These are phyloP conservation scores for Candida boleticola DNA, from an alignment of 805 yeast genomes.

Conservation along the genomic window DNA sequence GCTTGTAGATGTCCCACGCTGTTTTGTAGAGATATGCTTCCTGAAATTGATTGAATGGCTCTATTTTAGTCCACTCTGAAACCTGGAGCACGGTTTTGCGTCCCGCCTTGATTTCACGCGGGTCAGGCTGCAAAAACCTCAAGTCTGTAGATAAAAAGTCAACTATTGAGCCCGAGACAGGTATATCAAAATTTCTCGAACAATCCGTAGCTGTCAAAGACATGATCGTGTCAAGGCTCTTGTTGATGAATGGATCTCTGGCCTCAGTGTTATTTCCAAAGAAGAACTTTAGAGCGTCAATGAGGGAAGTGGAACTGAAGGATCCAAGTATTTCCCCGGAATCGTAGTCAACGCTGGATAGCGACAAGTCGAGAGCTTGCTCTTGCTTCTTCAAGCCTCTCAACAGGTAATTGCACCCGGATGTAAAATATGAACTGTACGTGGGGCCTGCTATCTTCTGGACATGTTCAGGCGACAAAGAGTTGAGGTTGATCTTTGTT, in stretches of 20 bases:
- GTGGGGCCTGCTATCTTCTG: not conserved
- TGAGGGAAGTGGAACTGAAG: not conserved
- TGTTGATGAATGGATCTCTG: not conserved
- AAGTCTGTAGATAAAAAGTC: constrained; percentile 38
- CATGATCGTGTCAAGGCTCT: not conserved
- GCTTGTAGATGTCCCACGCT: constrained; percentile 14
- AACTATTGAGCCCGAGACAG: constrained; percentile 26
- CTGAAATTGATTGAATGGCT: constrained; percentile 32
- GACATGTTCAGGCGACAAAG: not conserved
- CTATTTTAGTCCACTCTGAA: constrained; percentile 35
- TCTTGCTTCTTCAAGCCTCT: not conserved
- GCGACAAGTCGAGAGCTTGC: not conserved
- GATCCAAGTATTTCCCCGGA: not conserved
- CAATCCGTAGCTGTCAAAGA: not conserved
- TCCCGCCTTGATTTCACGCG: not conserved
- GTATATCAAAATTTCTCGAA: constrained; percentile 14
- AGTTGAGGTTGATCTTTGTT: not conserved
- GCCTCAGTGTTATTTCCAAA: not conserved
- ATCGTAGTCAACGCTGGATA: constrained; percentile 1
- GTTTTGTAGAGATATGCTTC: constrained; percentile 16
- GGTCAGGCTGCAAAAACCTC: constrained; percentile 20
- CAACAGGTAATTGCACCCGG: constrained; percentile 2
- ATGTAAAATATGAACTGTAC: not conserved
- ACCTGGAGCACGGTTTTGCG: constrained; percentile 23
- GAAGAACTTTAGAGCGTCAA: constrained; percentile 5